Percentiles rank a stretch among this genome's conserved stretches.
These are phyloP conservation scores for Chaetomium sp. DNA, from an alignment of 2,329 filamentous ascomycete species.

Conservation along the genomic window DNA sequence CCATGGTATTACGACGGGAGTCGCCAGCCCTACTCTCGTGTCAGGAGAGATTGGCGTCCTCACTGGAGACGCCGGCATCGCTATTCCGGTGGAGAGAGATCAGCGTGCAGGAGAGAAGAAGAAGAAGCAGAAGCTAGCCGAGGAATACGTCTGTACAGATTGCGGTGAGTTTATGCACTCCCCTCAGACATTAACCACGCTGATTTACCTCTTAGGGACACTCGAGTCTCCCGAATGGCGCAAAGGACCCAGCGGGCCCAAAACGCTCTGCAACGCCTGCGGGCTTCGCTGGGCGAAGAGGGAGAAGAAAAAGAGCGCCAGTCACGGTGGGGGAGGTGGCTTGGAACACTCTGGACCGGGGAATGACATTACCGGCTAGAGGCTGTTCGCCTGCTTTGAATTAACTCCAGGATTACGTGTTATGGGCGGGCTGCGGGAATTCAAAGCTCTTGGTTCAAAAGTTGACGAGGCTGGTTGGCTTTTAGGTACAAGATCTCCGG, in stretches of 20 bases:
- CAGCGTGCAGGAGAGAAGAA: conserved; percentile 75
- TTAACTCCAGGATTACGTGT: background rate
- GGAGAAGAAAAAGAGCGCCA: conserved; percentile 66
- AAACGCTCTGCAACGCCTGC: conserved; percentile 94
- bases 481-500: background rate
- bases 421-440: background rate
- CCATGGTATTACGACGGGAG: conserved; percentile 83
- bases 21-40: conserved; percentile 77
- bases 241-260: conserved; percentile 88
- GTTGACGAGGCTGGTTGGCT: background rate
- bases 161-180: conserved; percentile 61
- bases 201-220: conserved; percentile 55
- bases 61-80: conserved; percentile 82
- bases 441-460: background rate
- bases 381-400: background rate
- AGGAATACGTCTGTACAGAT: conserved; percentile 95
- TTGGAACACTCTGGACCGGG: background rate
- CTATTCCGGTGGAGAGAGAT: conserved; percentile 79
- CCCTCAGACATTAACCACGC: background rate
- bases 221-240: conserved; percentile 95
- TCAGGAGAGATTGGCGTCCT: conserved; percentile 84
- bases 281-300: conserved; percentile 77
- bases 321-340: background rate
- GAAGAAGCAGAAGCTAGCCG: conserved; percentile 78
- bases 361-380: background rate